These are phyloP conservation scores for Coprinopsis cinerea DNA, from an alignment of 768 basidiomycete genomes.

Conservation along the genomic window DNA sequence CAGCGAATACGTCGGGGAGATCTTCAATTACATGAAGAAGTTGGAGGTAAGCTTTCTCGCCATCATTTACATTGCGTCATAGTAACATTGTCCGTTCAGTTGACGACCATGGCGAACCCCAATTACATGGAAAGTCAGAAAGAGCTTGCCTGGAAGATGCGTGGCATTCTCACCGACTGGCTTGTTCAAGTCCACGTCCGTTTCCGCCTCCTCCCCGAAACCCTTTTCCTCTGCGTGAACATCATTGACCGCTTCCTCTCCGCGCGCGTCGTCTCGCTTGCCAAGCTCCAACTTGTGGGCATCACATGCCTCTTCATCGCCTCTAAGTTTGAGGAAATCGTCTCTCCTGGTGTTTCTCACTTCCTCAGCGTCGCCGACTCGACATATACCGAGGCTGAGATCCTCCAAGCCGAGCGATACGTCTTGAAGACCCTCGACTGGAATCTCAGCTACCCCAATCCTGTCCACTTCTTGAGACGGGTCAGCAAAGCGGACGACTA, in stretches of 20 bases:
- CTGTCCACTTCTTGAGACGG: slow-evolving; percentile 87
- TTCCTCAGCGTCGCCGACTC: slow-evolving; percentile 84
- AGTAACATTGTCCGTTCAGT: slow-evolving; percentile 29
- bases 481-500: slow-evolving; percentile 97
- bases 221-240: slow-evolving; percentile 91
- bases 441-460: slow-evolving; percentile 90
- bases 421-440: slow-evolving; percentile 90
- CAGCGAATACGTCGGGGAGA: slow-evolving; percentile 91
- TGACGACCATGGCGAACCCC: slow-evolving; percentile 81
- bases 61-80: background rate
- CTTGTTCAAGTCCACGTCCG: slow-evolving; percentile 91
- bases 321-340: slow-evolving; percentile 94
- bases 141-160: slow-evolving; percentile 95
- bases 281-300: slow-evolving; percentile 94
- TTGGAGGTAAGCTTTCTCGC: slow-evolving; percentile 59
- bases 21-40: slow-evolving; percentile 86
- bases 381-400: slow-evolving; percentile 78
- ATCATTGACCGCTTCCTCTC: slow-evolving; percentile 84
- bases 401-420: slow-evolving; percentile 73
- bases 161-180: slow-evolving; percentile 93
- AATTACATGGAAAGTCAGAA: slow-evolving; percentile 94
- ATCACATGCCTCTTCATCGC: slow-evolving; percentile 91
- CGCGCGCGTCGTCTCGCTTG: slow-evolving; percentile 74
- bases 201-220: slow-evolving; percentile 90
- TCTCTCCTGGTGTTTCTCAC: slow-evolving; percentile 85